Conservation (phyloP, 768 basidiomycete species). For the Hortiboletus campestris region DNA sequence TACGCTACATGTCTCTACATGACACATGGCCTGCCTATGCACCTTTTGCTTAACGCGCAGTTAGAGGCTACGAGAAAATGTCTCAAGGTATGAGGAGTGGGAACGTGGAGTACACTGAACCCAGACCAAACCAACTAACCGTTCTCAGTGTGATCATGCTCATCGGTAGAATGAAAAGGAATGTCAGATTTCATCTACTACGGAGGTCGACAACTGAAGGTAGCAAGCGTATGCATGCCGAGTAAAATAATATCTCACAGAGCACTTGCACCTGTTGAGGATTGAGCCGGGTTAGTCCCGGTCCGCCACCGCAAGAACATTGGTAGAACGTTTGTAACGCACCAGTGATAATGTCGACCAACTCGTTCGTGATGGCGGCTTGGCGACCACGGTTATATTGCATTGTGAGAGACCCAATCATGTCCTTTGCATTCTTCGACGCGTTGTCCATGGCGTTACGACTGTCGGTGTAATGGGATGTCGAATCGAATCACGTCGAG, state of each 20-base stretch:
- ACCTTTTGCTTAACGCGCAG: constrained; percentile 2
- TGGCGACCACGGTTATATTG: constrained; percentile 99
- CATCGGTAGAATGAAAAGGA: constrained; percentile 11
- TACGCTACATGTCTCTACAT: constrained; percentile 34
- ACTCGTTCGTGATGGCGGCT: constrained; percentile 95
- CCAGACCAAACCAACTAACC: background rate
- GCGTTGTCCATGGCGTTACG: constrained; percentile 99
- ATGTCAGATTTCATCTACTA: constrained; percentile 26
- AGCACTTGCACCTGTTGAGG: constrained; percentile 46
- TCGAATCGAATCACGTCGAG: too few species aligned
- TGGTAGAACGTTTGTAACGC: constrained; percentile 19
- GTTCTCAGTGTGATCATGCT: background rate
- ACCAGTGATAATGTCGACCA: constrained; percentile 93
- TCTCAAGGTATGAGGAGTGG: background rate
- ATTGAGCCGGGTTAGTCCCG: background rate
- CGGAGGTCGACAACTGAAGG: constrained; percentile 2
- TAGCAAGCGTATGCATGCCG: constrained; percentile 14
- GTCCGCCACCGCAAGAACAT: background rate
- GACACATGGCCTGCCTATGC: constrained; percentile 26
- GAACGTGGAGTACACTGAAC: background rate
- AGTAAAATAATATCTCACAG: constrained; percentile 32
- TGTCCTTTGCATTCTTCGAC: constrained; percentile 95
- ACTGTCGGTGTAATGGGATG: constrained; percentile 31
- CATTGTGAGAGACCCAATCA: constrained; percentile 86
- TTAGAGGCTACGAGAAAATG: background rate